Conservation (phyloP, 139 green algal species). For the Chlamydomonas schloesseri region DNA sequence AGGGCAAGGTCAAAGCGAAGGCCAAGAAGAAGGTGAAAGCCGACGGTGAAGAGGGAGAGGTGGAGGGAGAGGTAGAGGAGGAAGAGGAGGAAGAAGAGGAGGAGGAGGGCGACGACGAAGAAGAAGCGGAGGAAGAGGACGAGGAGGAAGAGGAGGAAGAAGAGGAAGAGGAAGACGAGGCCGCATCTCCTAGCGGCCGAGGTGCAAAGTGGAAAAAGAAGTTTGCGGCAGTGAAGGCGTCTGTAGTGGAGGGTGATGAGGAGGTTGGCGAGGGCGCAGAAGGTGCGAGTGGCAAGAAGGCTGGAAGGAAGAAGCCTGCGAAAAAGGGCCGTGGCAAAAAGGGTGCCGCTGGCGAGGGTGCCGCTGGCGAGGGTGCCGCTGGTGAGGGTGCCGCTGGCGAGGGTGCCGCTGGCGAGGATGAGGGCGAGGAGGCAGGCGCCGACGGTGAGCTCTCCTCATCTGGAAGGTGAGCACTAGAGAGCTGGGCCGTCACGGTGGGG, state of each 20-base stretch:
- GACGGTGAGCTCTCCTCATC: neutral
- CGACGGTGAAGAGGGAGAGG: neutral
- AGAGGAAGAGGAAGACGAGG: too few species aligned
- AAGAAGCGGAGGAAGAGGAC: neutral
- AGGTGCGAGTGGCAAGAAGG: neutral
- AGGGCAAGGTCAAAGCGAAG: constrained; percentile 16
- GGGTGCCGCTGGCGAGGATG: too few species aligned
- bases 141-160: neutral
- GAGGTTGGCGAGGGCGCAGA: too few species aligned
- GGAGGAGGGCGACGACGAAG: neutral
- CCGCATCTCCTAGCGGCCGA: too few species aligned
- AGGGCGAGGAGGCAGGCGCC: neutral
- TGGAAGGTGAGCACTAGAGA: too few species aligned
- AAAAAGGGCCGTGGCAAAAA: neutral
- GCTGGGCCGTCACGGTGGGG: too few species aligned
- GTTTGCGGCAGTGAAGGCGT: too few species aligned
- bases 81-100: neutral
- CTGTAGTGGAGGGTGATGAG: too few species aligned
- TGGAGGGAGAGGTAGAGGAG: constrained; percentile 5
- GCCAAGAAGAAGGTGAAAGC: neutral
- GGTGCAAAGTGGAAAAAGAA: too few species aligned
- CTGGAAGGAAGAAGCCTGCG: neutral
- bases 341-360: neutral
- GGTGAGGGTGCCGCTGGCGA: too few species aligned
- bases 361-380: too few species aligned